phyloP scores from a whole-genome alignment of 1,284 basidiomycete genomes.

The Wallemia hederae region DNA sequence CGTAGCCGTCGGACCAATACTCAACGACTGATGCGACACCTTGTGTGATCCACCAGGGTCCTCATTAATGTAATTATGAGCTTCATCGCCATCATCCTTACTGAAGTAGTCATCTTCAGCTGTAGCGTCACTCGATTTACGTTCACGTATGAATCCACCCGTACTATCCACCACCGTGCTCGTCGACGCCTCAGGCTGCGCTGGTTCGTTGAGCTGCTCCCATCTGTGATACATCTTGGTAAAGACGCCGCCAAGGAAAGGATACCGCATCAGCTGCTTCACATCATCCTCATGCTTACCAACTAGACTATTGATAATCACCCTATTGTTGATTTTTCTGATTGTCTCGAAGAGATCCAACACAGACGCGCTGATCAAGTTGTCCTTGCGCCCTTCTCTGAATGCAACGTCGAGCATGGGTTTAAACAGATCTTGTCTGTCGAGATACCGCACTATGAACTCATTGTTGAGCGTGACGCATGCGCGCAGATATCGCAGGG shows the following conservation, averaged over 20 bases:
- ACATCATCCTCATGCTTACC: constrained; percentile 38
- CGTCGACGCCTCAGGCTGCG: constrained; percentile 18
- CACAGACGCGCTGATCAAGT: constrained; percentile 73
- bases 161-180: constrained; percentile 4
- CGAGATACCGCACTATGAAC: constrained; percentile 54
- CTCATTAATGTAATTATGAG: constrained; percentile 4
- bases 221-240: constrained; percentile 41
- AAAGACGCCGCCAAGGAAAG: constrained; percentile 36
- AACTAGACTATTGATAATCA: constrained; percentile 58
- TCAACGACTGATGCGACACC: constrained; percentile 20
- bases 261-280: constrained; percentile 30
- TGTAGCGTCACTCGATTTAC: constrained; percentile 25
- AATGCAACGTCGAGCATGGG: constrained; percentile 56
- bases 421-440: constrained; percentile 54
- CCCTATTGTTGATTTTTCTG: constrained; percentile 44
- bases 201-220: constrained; percentile 74
- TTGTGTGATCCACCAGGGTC: constrained; percentile 13
- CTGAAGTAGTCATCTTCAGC: constrained; percentile 71
- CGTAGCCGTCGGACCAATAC: constrained; percentile 22
- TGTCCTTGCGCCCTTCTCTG: constrained; percentile 57
- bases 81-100: constrained; percentile 33
- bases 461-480: constrained; percentile 59
- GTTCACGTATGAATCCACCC: constrained; percentile 24
- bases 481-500: constrained; percentile 68
- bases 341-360: constrained; percentile 84